These are phyloP conservation scores for Hortiboletus flavorubellus DNA, from an alignment of 768 basidiomycete species.

Conservation along the genomic window DNA sequence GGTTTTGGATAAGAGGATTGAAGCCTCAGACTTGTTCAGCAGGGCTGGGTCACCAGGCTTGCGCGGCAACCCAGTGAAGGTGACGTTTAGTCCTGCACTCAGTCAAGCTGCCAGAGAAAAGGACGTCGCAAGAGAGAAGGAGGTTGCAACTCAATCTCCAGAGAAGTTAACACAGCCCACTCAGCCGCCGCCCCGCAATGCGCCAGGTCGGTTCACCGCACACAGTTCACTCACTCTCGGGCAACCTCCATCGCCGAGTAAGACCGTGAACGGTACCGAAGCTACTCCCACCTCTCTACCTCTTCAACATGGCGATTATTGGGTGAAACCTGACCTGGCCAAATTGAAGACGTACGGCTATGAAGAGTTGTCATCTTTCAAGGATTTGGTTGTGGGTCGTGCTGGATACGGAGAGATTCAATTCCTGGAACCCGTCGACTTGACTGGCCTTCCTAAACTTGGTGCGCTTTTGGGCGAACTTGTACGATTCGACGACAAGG, in stretches of 20 bases:
- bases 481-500: slow-evolving; percentile 86
- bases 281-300: slow-evolving; percentile 31
- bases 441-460: slow-evolving; percentile 79
- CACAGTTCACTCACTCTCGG: slow-evolving; percentile 33
- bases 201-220: slow-evolving; percentile 40
- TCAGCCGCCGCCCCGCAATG: slow-evolving; percentile 39
- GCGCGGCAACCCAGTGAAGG: slow-evolving; percentile 38
- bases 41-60: slow-evolving; percentile 37
- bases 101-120: slow-evolving; percentile 74
- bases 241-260: slow-evolving; percentile 26
- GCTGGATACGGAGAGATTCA: slow-evolving; percentile 86
- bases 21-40: slow-evolving; percentile 67
- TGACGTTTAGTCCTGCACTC: slow-evolving; percentile 72
- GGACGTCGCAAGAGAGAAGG: slow-evolving; percentile 47
- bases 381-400: slow-evolving; percentile 84
- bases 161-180: slow-evolving; percentile 17
- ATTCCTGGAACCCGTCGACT: slow-evolving; percentile 78
- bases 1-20: slow-evolving; percentile 81
- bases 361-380: slow-evolving; percentile 68
- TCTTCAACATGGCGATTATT: slow-evolving; percentile 87
- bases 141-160: slow-evolving; percentile 24
- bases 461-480: slow-evolving; percentile 82
- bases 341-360: slow-evolving; percentile 69
- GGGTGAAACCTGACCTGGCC: slow-evolving; percentile 75
- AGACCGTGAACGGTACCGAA: slow-evolving; percentile 27